These are phyloP conservation scores for Dissophora globulifera DNA, from an alignment of 192 early-diverging fungal species.

Conservation along the genomic window DNA sequence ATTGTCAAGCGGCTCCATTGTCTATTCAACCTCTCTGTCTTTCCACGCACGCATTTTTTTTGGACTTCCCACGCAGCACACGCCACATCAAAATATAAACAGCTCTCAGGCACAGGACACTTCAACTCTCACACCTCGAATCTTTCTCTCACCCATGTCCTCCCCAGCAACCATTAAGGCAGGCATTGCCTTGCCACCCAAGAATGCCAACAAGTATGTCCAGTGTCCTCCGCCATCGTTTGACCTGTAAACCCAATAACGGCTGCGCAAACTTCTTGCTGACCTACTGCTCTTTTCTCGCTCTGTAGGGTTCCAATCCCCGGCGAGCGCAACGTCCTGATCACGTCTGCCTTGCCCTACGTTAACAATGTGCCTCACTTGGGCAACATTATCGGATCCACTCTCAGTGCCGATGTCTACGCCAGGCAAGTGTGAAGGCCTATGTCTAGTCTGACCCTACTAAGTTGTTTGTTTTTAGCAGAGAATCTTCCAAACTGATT, in stretches of 20 bases:
- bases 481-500: too few species aligned
- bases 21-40: neutral
- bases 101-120: neutral
- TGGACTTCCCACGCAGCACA: slow-evolving; percentile 11
- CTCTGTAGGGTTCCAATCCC: slow-evolving; percentile 62
- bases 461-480: neutral
- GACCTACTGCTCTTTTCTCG: too few species aligned
- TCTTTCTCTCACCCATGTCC: slow-evolving; percentile 27
- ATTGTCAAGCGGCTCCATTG: too few species aligned
- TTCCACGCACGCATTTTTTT: too few species aligned
- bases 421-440: slow-evolving; percentile 67
- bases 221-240: neutral
- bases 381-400: slow-evolving; percentile 99
- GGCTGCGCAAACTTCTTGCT: neutral
- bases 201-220: slow-evolving; percentile 51
- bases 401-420: slow-evolving; percentile 96
- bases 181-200: slow-evolving; percentile 53
- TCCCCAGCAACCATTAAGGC: slow-evolving; percentile 52
- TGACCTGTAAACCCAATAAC: too few species aligned
- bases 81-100: neutral
- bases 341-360: slow-evolving; percentile 97
- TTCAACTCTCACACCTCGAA: neutral
- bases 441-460: neutral
- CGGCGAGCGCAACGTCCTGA: slow-evolving; percentile 87
- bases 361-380: slow-evolving; percentile 99